phyloP scores from a whole-genome alignment of 768 basidiomycete species.

The Phanerodontia chrysosporium region DNA sequence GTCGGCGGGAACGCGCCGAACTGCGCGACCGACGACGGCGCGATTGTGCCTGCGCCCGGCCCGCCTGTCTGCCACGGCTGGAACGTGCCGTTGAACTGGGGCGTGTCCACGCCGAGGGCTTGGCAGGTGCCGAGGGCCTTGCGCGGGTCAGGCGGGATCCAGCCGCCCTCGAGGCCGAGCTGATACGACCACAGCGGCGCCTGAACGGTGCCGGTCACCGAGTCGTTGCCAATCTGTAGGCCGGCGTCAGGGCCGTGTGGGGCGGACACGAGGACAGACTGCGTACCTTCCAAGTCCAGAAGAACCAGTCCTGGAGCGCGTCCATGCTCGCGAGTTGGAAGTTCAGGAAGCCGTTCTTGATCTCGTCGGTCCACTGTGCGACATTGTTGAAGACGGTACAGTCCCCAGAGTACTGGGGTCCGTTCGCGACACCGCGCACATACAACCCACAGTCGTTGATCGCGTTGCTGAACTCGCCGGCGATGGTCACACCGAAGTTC shows the following conservation, averaged over 20 bases:
- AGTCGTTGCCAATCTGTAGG: slow-evolving; percentile 49
- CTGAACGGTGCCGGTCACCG: slow-evolving; percentile 40
- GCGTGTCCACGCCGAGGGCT: slow-evolving; percentile 40
- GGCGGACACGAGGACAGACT: neutral
- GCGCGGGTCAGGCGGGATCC: slow-evolving; percentile 73
- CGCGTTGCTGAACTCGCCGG: slow-evolving; percentile 71
- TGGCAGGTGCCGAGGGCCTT: slow-evolving; percentile 57
- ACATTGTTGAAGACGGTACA: slow-evolving; percentile 46
- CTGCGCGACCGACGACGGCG: slow-evolving; percentile 32
- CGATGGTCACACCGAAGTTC: slow-evolving; percentile 62
- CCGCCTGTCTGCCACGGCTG: slow-evolving; percentile 63
- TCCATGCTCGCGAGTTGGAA: slow-evolving; percentile 60
- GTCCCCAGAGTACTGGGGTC: slow-evolving; percentile 22
- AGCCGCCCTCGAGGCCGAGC: slow-evolving; percentile 66
- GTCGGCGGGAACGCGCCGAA: slow-evolving; percentile 53
- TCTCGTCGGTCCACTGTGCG: slow-evolving; percentile 43
- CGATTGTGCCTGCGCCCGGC: slow-evolving; percentile 46
- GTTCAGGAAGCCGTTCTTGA: slow-evolving; percentile 47
- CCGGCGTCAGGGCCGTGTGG: neutral
- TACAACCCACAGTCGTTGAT: slow-evolving; percentile 61
- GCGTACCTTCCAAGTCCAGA: slow-evolving; percentile 73
- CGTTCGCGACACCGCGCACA: slow-evolving; percentile 31
- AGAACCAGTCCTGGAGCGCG: slow-evolving; percentile 63
- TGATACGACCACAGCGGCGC: slow-evolving; percentile 67
- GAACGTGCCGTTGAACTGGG: slow-evolving; percentile 49